Conservation (phyloP, 2,329 filamentous ascomycete genomes). For the Beauveria sp. region DNA sequence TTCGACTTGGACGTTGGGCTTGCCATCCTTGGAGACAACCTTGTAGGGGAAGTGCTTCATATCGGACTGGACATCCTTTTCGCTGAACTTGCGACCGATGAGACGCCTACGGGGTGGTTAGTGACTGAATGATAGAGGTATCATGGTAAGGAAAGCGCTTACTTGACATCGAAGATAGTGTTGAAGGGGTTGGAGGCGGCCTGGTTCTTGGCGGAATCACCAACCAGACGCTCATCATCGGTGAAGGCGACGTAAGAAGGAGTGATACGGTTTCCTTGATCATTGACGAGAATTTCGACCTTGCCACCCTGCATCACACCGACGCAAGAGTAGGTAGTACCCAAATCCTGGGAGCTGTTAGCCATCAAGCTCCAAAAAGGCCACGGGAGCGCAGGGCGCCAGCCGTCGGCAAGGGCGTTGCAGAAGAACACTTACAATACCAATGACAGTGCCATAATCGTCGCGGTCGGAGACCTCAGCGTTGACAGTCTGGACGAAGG, state of each 20-base stretch:
- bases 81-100: conserved; percentile 75
- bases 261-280: conserved; percentile 94
- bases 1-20: conserved; percentile 75
- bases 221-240: conserved; percentile 92
- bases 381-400: not conserved
- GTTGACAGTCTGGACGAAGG: conserved; percentile 61
- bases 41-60: conserved; percentile 99
- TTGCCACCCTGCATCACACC: conserved; percentile 95
- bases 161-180: conserved; percentile 81
- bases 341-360: conserved; percentile 55
- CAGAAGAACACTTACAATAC: conserved; percentile 57
- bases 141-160: conserved; percentile 28
- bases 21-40: conserved; percentile 80
- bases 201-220: conserved; percentile 97
- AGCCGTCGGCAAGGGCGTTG: not conserved
- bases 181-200: conserved; percentile 69
- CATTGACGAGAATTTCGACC: conserved; percentile 92
- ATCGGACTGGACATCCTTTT: conserved; percentile 85
- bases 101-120: conserved; percentile 52
- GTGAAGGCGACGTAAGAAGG: conserved; percentile 95
- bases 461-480: conserved; percentile 67
- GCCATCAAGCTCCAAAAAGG: conserved; percentile 6
- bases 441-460: conserved; percentile 81
- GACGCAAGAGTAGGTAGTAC: conserved; percentile 83
- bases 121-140: not conserved